phyloP scores from a whole-genome alignment of 768 basidiomycete genomes.

The Termitomyces sp. region DNA sequence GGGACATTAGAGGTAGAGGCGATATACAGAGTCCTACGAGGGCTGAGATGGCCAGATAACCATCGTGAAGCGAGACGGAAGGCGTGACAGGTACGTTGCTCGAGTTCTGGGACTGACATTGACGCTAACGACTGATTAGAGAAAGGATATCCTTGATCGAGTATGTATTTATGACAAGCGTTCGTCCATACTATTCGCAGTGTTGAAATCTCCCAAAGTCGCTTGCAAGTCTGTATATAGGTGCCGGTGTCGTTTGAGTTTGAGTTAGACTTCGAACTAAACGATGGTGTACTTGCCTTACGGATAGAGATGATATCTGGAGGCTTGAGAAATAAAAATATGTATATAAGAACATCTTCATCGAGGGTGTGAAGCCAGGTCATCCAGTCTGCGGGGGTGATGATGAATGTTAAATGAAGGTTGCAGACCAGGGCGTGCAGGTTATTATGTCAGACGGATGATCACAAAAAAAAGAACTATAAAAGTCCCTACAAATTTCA shows the following conservation, averaged over 20 bases:
- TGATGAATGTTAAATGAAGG: not conserved
- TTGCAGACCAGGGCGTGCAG: too few relatives aligned
- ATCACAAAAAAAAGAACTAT: not conserved
- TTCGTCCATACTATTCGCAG: slow-evolving; percentile 59
- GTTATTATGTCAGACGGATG: not conserved
- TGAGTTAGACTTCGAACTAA: not conserved
- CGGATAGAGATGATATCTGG: slow-evolving; percentile 41
- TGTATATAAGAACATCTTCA: slow-evolving; percentile 32
- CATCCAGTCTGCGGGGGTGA: not conserved
- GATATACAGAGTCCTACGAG: slow-evolving; percentile 20
- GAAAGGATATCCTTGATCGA: slow-evolving; percentile 51
- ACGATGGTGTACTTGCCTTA: slow-evolving; percentile 32
- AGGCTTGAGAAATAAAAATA: slow-evolving; percentile 32
- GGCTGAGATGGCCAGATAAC: slow-evolving; percentile 26
- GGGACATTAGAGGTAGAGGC: slow-evolving; percentile 37
- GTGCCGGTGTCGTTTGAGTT: not conserved
- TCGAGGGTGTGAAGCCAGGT: slow-evolving; percentile 12
- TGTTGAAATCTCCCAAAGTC: slow-evolving; percentile 41
- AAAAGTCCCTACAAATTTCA: not conserved
- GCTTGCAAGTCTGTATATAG: slow-evolving; percentile 45
- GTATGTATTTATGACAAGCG: slow-evolving; percentile 43
- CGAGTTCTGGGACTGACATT: slow-evolving; percentile 43
- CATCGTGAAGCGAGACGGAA: slow-evolving; percentile 50
- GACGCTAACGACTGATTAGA: slow-evolving; percentile 33
- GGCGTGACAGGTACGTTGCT: slow-evolving; percentile 41